Evolutionary conservation across 1,284 basidiomycete species (phyloP), one percentile per base, ranked within the genome.

Genomic region (Cronartium quercuum): DNA sequence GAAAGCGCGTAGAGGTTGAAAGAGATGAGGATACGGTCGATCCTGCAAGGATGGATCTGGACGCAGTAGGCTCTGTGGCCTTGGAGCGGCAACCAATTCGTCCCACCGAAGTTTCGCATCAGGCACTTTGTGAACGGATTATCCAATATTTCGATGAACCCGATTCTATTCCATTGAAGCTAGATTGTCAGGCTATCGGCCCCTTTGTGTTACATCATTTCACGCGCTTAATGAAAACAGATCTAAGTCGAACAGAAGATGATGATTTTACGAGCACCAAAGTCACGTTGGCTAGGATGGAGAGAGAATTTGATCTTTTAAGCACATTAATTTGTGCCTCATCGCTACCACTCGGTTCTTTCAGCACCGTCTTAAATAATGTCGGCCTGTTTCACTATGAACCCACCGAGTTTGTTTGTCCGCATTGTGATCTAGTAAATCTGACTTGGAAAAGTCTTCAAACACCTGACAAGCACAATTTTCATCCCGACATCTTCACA

Each of bases 241-340:
- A 57, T 57, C 10, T 21, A 51, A 15, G 4, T 51, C 24, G 47
- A 21, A 51, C 47, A 51, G 13, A 51, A 51, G 24, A 6, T 51
- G 47, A 51, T 6, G 24, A 51, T n/a, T 15, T 51, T 51, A 51
- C 24, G 18, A 13, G 12, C 18, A 13, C 29, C 29, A 29, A 29
- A 29, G 29, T 29, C 29, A 29, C 29, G 29, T 29, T 29, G 24
- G 18, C 47, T 51, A 6, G 24, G 18, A 55, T 74, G 37, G 71
- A 66, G 64, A 55, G 63, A 24, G 64, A 66, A 66, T 74, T 74
- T 44, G 71, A 74, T 10, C 42, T 74, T 4, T 40, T 74, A 58
- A 58, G 64, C 37, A 42, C 71, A 34, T 44, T 74, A 57, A 38
- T 67, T 44, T 74, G 71, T 34, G 66, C 64, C 34, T 60, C 71